Conservation (phyloP, 768 basidiomycete genomes). For the Lactifluus subvellereus region DNA sequence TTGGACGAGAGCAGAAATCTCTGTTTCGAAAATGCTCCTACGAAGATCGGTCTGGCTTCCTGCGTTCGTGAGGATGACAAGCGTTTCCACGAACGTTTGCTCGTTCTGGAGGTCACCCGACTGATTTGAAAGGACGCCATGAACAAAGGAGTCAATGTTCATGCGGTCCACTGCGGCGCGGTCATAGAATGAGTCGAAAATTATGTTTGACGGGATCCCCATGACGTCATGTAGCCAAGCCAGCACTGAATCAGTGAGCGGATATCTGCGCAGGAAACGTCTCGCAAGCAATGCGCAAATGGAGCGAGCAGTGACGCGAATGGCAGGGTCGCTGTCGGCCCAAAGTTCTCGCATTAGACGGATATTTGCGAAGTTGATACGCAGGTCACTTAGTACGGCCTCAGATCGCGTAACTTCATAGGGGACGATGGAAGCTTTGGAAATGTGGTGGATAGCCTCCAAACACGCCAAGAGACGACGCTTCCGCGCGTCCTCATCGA, state of each 20-base stretch:
- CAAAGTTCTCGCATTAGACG: slow-evolving; percentile 4
- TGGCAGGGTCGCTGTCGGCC: not conserved
- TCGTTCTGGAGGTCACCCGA: not conserved
- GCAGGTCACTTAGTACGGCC: slow-evolving; percentile 2
- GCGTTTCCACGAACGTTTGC: slow-evolving; percentile 7
- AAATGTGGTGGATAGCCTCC: slow-evolving; percentile 7
- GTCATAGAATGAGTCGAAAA: not conserved
- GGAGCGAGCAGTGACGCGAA: slow-evolving; percentile 6
- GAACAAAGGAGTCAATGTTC: slow-evolving; percentile 7
- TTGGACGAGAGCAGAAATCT: not conserved
- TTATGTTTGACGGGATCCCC: not conserved
- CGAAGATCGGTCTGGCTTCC: not conserved
- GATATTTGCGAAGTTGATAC: slow-evolving; percentile 7
- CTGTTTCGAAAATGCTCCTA: not conserved
- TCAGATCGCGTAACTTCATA: not conserved
- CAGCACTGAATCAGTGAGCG: not conserved
- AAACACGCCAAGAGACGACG: slow-evolving; percentile 6
- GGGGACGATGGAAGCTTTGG: not conserved
- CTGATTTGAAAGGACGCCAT: slow-evolving; percentile 1
- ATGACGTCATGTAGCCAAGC: slow-evolving; percentile 7
- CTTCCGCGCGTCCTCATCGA: slow-evolving; percentile 3
- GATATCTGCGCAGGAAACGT: slow-evolving; percentile 1
- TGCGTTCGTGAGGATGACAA: slow-evolving; percentile 2
- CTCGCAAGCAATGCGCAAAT: slow-evolving; percentile 12
- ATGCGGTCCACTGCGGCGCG: not conserved